phyloP scores from a whole-genome alignment of 768 basidiomycete genomes.

The Pleurotus cornucopiae region DNA sequence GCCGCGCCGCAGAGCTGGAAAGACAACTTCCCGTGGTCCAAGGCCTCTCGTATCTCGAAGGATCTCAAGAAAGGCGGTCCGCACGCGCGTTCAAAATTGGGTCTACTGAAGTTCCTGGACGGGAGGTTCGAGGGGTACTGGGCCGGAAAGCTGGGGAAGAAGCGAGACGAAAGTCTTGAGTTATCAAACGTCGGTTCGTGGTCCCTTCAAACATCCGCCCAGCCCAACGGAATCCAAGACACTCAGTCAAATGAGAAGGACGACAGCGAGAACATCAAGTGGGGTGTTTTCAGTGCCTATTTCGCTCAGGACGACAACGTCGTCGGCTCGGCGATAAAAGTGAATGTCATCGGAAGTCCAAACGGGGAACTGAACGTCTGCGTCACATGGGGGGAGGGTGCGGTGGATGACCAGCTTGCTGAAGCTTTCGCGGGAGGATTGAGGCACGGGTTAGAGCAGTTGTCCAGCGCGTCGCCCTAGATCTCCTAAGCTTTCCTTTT shows the following conservation, averaged over 20 bases:
- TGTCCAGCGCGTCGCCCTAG: not conserved
- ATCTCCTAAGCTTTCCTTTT: too few species aligned
- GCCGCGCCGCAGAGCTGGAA: not conserved
- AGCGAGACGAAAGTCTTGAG: conserved; percentile 26
- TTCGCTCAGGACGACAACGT: conserved; percentile 27
- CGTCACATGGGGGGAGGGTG: conserved; percentile 22
- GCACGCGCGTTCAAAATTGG: conserved; percentile 20
- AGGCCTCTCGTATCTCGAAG: conserved; percentile 23
- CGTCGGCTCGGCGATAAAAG: conserved; percentile 22
- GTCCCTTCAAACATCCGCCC: not conserved
- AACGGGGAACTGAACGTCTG: conserved; percentile 20
- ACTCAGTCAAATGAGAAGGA: conserved; percentile 8
- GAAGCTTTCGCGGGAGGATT: conserved; percentile 16
- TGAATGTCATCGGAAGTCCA: conserved; percentile 23
- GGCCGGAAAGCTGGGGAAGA: conserved; percentile 24
- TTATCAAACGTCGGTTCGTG: conserved; percentile 33
- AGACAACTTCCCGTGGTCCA: conserved; percentile 24
- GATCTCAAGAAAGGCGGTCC: conserved; percentile 18
- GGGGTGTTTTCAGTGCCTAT: not conserved
- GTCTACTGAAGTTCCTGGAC: conserved; percentile 28
- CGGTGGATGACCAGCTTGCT: conserved; percentile 17
- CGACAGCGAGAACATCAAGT: conserved; percentile 3
- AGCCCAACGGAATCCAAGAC: not conserved
- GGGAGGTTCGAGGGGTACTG: conserved; percentile 25
- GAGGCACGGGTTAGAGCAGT: not conserved